Conservation (phyloP, 2,329 filamentous ascomycete genomes). For the Scopulariopsis brevicaulis region DNA sequence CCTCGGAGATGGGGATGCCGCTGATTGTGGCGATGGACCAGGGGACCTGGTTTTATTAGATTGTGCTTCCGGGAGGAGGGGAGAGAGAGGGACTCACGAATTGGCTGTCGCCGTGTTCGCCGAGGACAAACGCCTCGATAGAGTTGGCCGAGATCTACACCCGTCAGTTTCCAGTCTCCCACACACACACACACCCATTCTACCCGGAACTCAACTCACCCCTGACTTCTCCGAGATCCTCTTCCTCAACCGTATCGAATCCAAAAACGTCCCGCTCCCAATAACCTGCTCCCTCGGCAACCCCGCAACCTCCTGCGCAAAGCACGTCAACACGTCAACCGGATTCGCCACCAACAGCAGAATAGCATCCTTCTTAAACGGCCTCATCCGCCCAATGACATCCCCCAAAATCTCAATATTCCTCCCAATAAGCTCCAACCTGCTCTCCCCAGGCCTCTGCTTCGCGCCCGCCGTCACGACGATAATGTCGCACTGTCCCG, state of each 20-base stretch:
- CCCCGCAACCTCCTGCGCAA: conserved; percentile 4
- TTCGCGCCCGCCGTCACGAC: conserved; percentile 3
- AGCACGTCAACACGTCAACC: conserved; percentile 4
- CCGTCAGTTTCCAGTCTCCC: not conserved
- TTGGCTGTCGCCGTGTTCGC: conserved; percentile 5
- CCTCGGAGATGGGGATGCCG: conserved; percentile 1
- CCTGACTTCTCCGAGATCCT: conserved; percentile 3
- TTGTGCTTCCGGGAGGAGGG: not conserved
- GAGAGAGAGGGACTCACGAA: not conserved
- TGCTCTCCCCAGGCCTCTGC: conserved; percentile 3
- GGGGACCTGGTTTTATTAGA: conserved; percentile 1
- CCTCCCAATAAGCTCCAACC: conserved; percentile 3
- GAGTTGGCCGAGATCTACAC: conserved; percentile 1
- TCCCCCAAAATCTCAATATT: conserved; percentile 1
- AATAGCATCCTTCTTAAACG: not conserved
- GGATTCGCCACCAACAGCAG: conserved; percentile 3
- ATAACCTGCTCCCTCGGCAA: conserved; percentile 4
- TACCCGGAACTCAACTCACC: not conserved
- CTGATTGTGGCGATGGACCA: conserved; percentile 3
- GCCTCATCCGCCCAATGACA: conserved; percentile 2
- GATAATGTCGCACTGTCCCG: conserved; percentile 3
- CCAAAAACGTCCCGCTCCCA: conserved; percentile 3
- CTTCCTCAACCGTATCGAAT: conserved; percentile 2
- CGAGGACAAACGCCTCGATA: conserved; percentile 4
- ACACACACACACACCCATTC: not conserved